These are phyloP conservation scores for Loxodes magnus DNA, from an alignment of 73 alveolate genomes.

Conservation along the genomic window DNA sequence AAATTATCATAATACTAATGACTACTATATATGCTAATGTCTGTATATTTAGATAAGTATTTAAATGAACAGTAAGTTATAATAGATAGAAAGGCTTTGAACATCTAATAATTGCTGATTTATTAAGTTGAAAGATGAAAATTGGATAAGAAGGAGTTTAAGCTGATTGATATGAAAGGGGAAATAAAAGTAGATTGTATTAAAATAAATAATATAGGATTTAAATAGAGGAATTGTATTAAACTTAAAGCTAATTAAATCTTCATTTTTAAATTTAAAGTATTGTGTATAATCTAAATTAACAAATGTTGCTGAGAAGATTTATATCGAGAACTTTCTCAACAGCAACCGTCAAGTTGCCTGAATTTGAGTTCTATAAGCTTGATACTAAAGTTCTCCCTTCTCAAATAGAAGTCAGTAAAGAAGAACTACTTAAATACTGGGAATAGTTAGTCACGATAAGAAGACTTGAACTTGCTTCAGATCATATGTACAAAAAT, in stretches of 20 bases:
- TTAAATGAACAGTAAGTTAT: too few species aligned
- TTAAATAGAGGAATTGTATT: too few species aligned
- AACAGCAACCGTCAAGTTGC: slow-evolving; percentile 1
- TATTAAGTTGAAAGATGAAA: too few species aligned
- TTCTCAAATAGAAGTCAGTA: slow-evolving; percentile 24
- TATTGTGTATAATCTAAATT: not conserved
- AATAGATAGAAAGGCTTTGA: too few species aligned
- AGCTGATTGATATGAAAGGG: too few species aligned
- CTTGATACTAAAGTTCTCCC: slow-evolving; percentile 29
- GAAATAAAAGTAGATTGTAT: too few species aligned
- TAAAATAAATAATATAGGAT: too few species aligned
- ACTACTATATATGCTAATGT: too few species aligned
- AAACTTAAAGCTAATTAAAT: not conserved
- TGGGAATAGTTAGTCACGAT: slow-evolving; percentile 36
- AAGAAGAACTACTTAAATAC: slow-evolving; percentile 48
- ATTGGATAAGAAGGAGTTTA: too few species aligned
- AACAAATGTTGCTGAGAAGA: not conserved
- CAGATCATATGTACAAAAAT: slow-evolving; percentile 59
- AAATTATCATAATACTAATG: too few species aligned
- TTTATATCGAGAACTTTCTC: not conserved
- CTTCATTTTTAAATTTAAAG: not conserved
- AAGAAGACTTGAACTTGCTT: slow-evolving; percentile 61
- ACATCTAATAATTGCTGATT: too few species aligned
- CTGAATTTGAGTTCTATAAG: slow-evolving; percentile 22
- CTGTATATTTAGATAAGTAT: too few species aligned